Evolutionary conservation across 2,329 filamentous ascomycete genomes (phyloP).

Genomic region (Colletotrichum viniferum): DNA sequence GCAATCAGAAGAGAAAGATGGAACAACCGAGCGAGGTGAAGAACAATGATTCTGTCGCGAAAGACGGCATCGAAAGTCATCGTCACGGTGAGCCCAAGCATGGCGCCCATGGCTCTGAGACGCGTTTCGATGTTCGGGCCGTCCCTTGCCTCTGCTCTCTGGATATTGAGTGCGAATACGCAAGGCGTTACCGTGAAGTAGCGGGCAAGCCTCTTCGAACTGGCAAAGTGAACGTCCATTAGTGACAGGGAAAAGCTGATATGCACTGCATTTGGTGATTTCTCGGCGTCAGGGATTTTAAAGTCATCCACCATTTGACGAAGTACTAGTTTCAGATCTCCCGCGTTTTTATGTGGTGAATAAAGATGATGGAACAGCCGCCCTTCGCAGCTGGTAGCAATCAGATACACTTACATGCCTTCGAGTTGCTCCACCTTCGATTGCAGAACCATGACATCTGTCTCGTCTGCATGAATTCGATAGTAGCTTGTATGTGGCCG

Average conservation of each 20-base stretch:
- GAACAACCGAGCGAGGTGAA: too few species aligned
- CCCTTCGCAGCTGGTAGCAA: neutral
- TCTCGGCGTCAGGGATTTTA: accelerated
- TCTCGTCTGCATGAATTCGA: accelerated
- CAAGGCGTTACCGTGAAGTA: neutral
- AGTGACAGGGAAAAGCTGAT: accelerated
- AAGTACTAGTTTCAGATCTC: accelerated
- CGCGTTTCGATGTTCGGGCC: neutral
- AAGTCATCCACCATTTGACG: accelerated
- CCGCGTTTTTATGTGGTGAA: neutral
- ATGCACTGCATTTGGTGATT: accelerated
- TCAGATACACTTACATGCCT: neutral
- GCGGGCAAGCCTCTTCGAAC: neutral
- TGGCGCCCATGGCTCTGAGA: neutral
- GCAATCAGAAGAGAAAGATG: neutral
- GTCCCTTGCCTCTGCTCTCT: accelerated
- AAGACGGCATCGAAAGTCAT: neutral
- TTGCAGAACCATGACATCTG: accelerated
- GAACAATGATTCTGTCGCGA: neutral
- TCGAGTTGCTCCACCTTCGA: accelerated
- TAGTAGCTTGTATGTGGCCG: accelerated
- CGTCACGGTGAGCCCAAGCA: neutral
- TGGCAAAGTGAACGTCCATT: neutral
- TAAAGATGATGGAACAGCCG: neutral
- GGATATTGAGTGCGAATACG: neutral